Evolutionary conservation across 164 flowering plant species (phyloP), one percentile per base, ranked within the genome.

Genomic region (Nelumbo lutea): DNA sequence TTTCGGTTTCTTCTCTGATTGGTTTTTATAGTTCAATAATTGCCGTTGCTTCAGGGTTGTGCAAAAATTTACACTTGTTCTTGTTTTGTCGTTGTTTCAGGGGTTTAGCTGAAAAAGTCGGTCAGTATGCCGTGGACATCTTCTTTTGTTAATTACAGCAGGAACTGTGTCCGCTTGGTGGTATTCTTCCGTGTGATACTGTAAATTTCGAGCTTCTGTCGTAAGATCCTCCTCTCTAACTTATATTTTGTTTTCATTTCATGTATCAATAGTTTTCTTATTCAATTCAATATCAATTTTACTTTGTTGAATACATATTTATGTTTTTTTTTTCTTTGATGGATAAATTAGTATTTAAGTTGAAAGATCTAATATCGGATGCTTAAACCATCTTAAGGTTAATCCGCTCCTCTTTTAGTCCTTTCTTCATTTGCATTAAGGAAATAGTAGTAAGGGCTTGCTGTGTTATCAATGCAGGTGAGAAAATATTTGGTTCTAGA

Each of bases 141-240:
- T 9, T 53, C 57, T 53, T 53, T 53, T 53, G 57, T 11, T 58
- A 68, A 55, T 57, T 73, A 62, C 64, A 73, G 59, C 67, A 63
- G 67, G 64, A 68, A 56, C 40, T 73, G 71, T 41, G 71, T 68
- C 41, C 60, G 68, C 50, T 68, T 73, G 72, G 67, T 48, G 46
- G 76, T 73, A n/a, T 68, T 73, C 72, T 73, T 68, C 47, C 76
- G 76, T 64, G 76, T 73, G 9, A 73, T 76, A 42, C 75, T 76
- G 72, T 76, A 76, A 68, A 63, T 61, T 62, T 51, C 9, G 61
- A 57, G 13, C 8, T 75, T 15, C 61, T 15, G 52, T 52, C 62
- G 63, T 61, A 61, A 61, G 51, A 48, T 45, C 66, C n/a, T 13
- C 44, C 42, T 58, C 65, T 50, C 41, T 14, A 62, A 11, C 43